A percentile compares a stretch with the other conserved stretches of the same genome.
These are phyloP conservation scores for Eucalyptus globulus DNA, from an alignment of 345 rosid species.

Conservation along the genomic window DNA sequence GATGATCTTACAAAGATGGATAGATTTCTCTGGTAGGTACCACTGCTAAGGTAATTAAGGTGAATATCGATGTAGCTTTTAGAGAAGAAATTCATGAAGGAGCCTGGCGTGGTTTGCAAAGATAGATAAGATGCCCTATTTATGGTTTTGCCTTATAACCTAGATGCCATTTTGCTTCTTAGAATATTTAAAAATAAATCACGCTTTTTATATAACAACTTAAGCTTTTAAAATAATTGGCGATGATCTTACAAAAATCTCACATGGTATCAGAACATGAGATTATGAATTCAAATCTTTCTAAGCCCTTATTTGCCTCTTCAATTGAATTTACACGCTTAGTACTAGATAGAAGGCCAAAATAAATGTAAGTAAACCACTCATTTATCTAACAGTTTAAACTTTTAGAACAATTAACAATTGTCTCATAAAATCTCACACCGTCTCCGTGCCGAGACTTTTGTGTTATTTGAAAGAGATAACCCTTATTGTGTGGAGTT, in stretches of 20 bases:
- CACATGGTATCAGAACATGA: too few species aligned
- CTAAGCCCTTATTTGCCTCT: rapidly evolving
- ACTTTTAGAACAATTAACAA: rapidly evolving
- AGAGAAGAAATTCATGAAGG: neutral
- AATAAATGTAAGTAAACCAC: too few species aligned
- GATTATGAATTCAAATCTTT: rapidly evolving
- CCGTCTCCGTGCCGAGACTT: rapidly evolving
- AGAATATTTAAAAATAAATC: too few species aligned
- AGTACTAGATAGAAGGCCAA: too few species aligned
- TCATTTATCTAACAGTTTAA: too few species aligned
- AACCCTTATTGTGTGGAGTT: neutral
- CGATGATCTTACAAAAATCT: too few species aligned
- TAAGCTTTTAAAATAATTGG: too few species aligned
- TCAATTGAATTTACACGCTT: rapidly evolving
- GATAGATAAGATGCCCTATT: neutral
- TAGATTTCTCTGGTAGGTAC: neutral
- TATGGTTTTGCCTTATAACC: neutral
- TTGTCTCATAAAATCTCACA: too few species aligned
- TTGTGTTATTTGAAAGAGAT: neutral
- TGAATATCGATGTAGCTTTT: neutral
- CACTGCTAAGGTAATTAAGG: neutral
- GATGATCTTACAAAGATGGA: neutral
- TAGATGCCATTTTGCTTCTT: neutral
- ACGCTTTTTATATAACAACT: rapidly evolving
- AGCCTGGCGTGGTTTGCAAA: neutral